phyloP scores from a whole-genome alignment of 2,329 filamentous ascomycete species.

The Aspergillus sp. region DNA sequence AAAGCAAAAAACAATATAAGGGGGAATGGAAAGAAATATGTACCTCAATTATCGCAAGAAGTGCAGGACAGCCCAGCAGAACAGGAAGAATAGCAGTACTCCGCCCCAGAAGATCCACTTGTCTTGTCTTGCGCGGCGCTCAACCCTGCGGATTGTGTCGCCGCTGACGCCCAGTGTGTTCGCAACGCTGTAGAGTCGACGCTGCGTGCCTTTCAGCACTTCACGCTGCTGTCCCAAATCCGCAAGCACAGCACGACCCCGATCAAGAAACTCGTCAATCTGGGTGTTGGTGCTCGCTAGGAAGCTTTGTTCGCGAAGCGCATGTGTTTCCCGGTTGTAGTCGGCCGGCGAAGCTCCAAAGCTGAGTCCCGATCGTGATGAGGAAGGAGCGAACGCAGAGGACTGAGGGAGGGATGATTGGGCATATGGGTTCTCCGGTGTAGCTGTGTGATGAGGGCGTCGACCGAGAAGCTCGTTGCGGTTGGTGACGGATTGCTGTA shows the following conservation, averaged over 20 bases:
- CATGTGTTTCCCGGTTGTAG: constrained; percentile 74
- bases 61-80: constrained; percentile 89
- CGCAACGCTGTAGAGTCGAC: constrained; percentile 84
- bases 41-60: constrained; percentile 65
- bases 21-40: not conserved
- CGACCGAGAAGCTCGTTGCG: constrained; percentile 82
- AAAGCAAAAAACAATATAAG: too few relatives aligned
- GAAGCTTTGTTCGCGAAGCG: constrained; percentile 86
- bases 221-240: constrained; percentile 89
- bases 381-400: constrained; percentile 44
- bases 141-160: constrained; percentile 96
- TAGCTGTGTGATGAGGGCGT: constrained; percentile 73
- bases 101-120: constrained; percentile 97
- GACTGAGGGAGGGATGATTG: constrained; percentile 53
- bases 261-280: constrained; percentile 89
- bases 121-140: constrained; percentile 86
- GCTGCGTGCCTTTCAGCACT: constrained; percentile 92
- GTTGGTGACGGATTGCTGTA: constrained; percentile 63
- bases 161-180: constrained; percentile 92
- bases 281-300: constrained; percentile 78
- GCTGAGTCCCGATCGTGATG: constrained; percentile 40
- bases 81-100: constrained; percentile 81
- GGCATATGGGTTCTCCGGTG: constrained; percentile 91
- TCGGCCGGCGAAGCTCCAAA: constrained; percentile 55
- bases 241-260: constrained; percentile 84